These are phyloP conservation scores for Aphanomyces cochlioides DNA, from an alignment of 352 stramenopile species.

Conservation along the genomic window DNA sequence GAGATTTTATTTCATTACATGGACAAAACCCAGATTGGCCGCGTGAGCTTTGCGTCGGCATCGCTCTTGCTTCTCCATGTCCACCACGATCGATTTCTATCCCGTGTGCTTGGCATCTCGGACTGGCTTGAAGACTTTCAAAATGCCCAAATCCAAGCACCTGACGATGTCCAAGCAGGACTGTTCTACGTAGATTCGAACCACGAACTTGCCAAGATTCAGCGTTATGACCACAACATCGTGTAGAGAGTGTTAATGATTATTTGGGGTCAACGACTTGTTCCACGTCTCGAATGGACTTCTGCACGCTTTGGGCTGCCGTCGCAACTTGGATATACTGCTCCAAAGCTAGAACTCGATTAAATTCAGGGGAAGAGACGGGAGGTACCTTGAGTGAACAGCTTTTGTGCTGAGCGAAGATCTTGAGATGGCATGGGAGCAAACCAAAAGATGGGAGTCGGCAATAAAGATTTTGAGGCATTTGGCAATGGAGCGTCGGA, in stretches of 20 bases:
- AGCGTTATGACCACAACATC: not conserved
- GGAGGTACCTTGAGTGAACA: constrained; percentile 19
- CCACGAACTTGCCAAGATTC: not conserved
- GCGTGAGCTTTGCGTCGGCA: constrained; percentile 76
- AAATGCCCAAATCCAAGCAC: constrained; percentile 22
- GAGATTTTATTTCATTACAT: constrained; percentile 85
- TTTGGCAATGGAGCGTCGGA: not conserved
- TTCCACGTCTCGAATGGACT: not conserved
- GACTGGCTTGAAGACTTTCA: constrained; percentile 32
- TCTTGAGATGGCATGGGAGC: constrained; percentile 27
- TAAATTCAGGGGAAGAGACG: not conserved
- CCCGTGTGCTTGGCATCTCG: constrained; percentile 55
- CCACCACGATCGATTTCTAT: constrained; percentile 86
- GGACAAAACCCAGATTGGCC: constrained; percentile 79
- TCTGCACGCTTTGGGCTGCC: not conserved
- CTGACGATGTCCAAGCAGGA: not conserved
- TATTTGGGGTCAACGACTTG: not conserved
- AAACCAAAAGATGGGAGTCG: constrained; percentile 31
- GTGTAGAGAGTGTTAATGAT: not conserved
- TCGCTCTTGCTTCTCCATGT: constrained; percentile 86
- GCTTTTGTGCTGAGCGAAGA: constrained; percentile 13
- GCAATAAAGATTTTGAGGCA: constrained; percentile 4
- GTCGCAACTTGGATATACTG: constrained; percentile 1
- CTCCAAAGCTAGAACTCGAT: not conserved
- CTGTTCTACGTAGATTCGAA: constrained; percentile 4